Percentiles rank a stretch among this genome's conserved stretches.
Conservation (phyloP, 2,329 filamentous ascomycete species). For the Clarireedia sp. region DNA sequence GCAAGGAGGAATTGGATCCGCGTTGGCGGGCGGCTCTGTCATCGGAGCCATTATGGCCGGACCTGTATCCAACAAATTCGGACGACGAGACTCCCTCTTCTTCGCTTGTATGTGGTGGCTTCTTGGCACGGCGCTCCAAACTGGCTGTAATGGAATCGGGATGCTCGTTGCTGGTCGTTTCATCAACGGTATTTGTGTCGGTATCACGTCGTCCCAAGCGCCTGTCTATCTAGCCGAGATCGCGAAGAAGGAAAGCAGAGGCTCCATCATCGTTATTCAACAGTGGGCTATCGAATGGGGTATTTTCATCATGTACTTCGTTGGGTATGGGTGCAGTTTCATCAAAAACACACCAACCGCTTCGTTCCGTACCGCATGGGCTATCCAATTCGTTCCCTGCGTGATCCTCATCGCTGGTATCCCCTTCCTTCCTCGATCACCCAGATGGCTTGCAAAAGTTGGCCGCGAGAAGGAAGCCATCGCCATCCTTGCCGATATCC, state of each 20-base stretch:
- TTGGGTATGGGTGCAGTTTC: conserved; percentile 38
- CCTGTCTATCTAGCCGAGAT: conserved; percentile 61
- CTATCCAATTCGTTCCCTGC: conserved; percentile 39
- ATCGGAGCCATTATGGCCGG: conserved; percentile 53
- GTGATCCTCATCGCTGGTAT: conserved; percentile 36
- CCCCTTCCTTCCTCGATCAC: conserved; percentile 40
- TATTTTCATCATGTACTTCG: conserved; percentile 55
- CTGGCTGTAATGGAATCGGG: conserved; percentile 30
- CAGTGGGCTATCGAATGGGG: conserved; percentile 67
- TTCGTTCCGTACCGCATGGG: conserved; percentile 45
- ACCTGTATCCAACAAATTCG: conserved; percentile 47
- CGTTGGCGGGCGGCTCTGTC: conserved; percentile 64
- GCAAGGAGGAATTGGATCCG: conserved; percentile 40
- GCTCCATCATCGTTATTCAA: conserved; percentile 61
- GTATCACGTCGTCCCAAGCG: conserved; percentile 57
- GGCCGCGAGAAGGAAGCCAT: conserved; percentile 37
- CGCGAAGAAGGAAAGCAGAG: conserved; percentile 46
- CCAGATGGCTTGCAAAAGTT: conserved; percentile 43
- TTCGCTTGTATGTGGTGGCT: conserved; percentile 13
- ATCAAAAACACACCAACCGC: conserved; percentile 32
- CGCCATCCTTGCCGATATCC: conserved; percentile 46
- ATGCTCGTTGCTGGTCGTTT: conserved; percentile 45
- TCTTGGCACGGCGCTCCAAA: conserved; percentile 9
- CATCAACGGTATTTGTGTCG: conserved; percentile 56
- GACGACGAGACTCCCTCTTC: conserved; percentile 38